phyloP scores from a whole-genome alignment of 768 basidiomycete genomes.

The Auriscalpium orientale region DNA sequence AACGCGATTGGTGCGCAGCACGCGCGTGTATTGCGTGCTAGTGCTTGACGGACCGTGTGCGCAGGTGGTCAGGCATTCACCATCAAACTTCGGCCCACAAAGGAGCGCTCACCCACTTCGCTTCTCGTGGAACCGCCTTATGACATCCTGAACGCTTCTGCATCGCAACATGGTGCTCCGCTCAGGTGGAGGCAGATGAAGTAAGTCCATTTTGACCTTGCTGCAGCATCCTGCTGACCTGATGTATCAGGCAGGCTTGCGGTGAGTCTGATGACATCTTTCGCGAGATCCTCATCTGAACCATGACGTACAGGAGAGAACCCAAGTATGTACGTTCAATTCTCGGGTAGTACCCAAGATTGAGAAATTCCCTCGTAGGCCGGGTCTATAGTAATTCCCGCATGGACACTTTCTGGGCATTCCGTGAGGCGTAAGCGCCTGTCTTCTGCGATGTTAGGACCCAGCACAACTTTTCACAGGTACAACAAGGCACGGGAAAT shows the following conservation, averaged over 20 bases:
- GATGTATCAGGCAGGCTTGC: conserved; percentile 49
- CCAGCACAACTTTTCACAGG: conserved; percentile 23
- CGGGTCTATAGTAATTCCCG: conserved; percentile 31
- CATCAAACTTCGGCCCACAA: conserved; percentile 67
- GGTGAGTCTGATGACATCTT: conserved; percentile 21
- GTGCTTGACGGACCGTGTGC: not conserved
- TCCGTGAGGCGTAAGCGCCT: conserved; percentile 45
- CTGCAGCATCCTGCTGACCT: not conserved
- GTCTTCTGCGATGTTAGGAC: not conserved
- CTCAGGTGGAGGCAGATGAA: conserved; percentile 66
- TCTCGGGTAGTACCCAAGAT: no score
- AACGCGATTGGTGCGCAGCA: conserved; percentile 48
- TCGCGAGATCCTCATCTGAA: not conserved
- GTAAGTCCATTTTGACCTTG: conserved; percentile 23
- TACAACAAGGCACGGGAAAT: conserved; percentile 61
- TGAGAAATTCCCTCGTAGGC: conserved; percentile 9
- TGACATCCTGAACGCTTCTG: conserved; percentile 33
- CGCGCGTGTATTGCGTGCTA: conserved; percentile 2
- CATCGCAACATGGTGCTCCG: conserved; percentile 15
- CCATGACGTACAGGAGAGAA: conserved; percentile 43
- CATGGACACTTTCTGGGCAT: conserved; percentile 70
- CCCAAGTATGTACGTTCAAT: conserved; percentile 27
- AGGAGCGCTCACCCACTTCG: conserved; percentile 58
- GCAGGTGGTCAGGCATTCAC: conserved; percentile 71
- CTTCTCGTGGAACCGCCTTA: conserved; percentile 72